Evolutionary conservation across 192 early-diverging fungal species (phyloP), one percentile per base, ranked within the genome.

Genomic region (Thamnidium elegans): DNA sequence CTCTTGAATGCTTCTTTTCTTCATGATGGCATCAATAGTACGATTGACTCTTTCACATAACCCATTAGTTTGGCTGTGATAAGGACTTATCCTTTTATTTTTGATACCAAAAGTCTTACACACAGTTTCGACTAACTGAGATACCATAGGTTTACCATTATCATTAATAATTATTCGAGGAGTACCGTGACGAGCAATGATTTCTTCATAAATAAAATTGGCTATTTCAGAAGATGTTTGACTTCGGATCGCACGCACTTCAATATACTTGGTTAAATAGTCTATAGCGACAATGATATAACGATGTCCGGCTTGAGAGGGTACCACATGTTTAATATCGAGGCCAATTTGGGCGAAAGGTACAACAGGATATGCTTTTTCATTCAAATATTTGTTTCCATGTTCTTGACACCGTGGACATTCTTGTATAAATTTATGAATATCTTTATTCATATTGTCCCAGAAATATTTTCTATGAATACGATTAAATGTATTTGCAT

Each of bases 81-180:
- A 52, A 1, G 50, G 50, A 8, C 8, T 23, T 2, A 52, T 52
- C 3, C 20, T 52, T 8, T 21, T 9, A 11, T 52, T 19, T 5
- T 21, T 19, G 21, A 52, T 52, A 11, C 20, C 50, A 52, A 52
- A 52, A 52, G 50, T 52, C 9, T 52, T 52, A 7, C 50, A 52
- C 10, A 26, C 50, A 4, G 21, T 3, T 7, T 1, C 17, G 3
- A 52, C 26, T 11, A 52, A 21, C 6, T 9, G 20, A 30, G 50
- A 20, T 52, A 52, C 21, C 10, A 52, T 11, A 8, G 50, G 50
- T 26, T 26, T 20, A 52, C 50, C 50, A 52, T 52, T 52, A 8
- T 52, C 50, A 23, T 3, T n/a, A 3, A 46, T 46, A 46, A 46
- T 46, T 2, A 46, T 11, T 46, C n/a, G 45, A 15, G 45, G 45